Evolutionary conservation across 495 filamentous ascomycete species (phyloP).

Genomic region (Parachaetomium inaequale): DNA sequence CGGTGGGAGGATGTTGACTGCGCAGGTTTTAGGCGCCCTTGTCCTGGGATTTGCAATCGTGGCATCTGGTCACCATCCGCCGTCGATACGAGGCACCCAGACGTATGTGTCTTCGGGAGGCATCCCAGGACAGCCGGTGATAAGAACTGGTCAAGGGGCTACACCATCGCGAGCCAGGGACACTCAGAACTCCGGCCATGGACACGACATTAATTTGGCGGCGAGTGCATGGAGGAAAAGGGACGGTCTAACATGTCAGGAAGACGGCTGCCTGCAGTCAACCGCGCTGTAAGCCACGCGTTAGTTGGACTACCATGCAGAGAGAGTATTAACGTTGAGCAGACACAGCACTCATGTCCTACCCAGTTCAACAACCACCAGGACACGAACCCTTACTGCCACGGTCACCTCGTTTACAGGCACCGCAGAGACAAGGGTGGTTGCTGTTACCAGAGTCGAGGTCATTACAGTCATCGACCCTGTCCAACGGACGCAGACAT

Average conservation of each 20-base stretch:
- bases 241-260: not conserved
- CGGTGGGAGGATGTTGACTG: too few relatives aligned
- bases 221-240: not conserved
- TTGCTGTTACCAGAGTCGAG: slow-evolving; percentile 17
- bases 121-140: too few relatives aligned
- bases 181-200: not conserved
- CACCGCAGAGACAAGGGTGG: slow-evolving; percentile 11
- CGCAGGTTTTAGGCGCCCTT: too few relatives aligned
- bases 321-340: not conserved
- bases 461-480: slow-evolving; percentile 22
- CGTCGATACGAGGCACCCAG: too few relatives aligned
- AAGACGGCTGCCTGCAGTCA: not conserved
- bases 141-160: too few relatives aligned
- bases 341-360: not conserved
- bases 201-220: not conserved
- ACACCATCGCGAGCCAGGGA: not conserved
- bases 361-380: slow-evolving; percentile 8
- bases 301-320: not conserved
- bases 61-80: too few relatives aligned
- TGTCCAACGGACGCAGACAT: slow-evolving; percentile 14
- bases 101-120: too few relatives aligned
- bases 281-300: not conserved
- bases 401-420: slow-evolving; percentile 16
- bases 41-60: too few relatives aligned
- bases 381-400: slow-evolving; percentile 18